Percentiles rank a stretch among this genome's conserved stretches.
These are phyloP conservation scores for Obelidium mucronatum DNA, from an alignment of 192 early-diverging fungal species.

Conservation along the genomic window DNA sequence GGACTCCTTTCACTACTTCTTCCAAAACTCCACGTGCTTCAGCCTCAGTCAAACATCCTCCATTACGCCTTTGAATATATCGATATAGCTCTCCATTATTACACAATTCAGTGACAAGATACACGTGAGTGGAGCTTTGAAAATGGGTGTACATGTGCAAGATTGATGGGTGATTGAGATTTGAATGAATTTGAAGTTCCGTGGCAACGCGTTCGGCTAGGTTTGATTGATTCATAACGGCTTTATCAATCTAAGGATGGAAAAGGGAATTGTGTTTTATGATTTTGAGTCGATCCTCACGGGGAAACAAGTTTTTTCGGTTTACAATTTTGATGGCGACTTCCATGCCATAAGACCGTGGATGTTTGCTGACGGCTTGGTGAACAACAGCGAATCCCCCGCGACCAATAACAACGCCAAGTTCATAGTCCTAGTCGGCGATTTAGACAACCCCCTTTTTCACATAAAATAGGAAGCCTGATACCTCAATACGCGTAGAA, in stretches of 20 bases:
- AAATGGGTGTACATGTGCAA: slow-evolving; percentile 71
- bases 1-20: slow-evolving; percentile 65
- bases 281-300: background rate
- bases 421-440: slow-evolving; percentile 53
- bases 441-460: too few species aligned
- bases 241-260: slow-evolving; percentile 55
- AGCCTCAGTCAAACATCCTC: slow-evolving; percentile 56
- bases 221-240: slow-evolving; percentile 48
- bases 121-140: slow-evolving; percentile 71
- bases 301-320: background rate
- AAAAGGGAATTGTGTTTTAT: background rate
- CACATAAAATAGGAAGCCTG: too few species aligned
- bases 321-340: slow-evolving; percentile 63
- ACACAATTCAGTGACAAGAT: slow-evolving; percentile 79
- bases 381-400: slow-evolving; percentile 61
- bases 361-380: slow-evolving; percentile 44
- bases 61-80: slow-evolving; percentile 51
- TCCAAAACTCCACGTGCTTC: slow-evolving; percentile 63
- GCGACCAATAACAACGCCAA: slow-evolving; percentile 51
- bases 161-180: slow-evolving; percentile 61
- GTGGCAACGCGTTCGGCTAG: slow-evolving; percentile 60
- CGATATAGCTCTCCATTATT: slow-evolving; percentile 58
- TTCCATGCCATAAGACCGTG: slow-evolving; percentile 37
- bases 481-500: slow-evolving; percentile 25
- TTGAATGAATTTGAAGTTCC: slow-evolving; percentile 74